Base-by-base conservation (phyloP, 2,329 filamentous ascomycete genomes). In the Colletotrichum lentis region DNA sequence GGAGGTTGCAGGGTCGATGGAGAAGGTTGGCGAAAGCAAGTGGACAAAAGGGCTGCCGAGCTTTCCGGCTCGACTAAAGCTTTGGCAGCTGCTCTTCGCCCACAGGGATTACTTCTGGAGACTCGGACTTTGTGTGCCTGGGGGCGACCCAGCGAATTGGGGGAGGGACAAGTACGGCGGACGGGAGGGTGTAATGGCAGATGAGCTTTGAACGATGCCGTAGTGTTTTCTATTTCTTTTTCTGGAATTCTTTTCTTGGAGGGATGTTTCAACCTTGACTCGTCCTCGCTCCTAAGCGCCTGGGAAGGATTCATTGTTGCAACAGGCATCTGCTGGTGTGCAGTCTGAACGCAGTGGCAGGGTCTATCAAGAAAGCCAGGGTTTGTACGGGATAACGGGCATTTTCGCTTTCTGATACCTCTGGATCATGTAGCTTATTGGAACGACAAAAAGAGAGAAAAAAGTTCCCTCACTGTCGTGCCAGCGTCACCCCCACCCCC, bases 51-150 rank as follows among this genome's bases (percentile, higher is more conserved):
- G 64, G 41, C 62, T 69, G 8, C 64, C 89, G 16, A 89, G 79
- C 83, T 86, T 81, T 78, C 89, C 74, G 76, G 85, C 72, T 74
- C 78, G 86, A 78, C 77, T 94, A 73, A 92, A 91, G 77, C 85
- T 96, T n/a, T 97, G 95, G 93, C 89, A 97, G 79, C 81, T 97
- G 8, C 90, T 98, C 75, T 97, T 96, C 78, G 92, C 94, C 1
- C 96, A 99, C 80, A 84, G 96, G 46, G 96, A 99, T 80, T 99
- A 99, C 78, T 98, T 99, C 79, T 97, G 93, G 92, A 86, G 96
- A 64, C 79, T 99, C 61, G 96, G 96, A 0, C 81, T 98, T 39
- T 99, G 96, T 80, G 83, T 97, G 2, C 94, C 95, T 0, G 91
- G 91, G 14, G 91, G 92, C 14, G 90, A 91, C 76, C 89, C 90